Conservation (phyloP, 2,329 filamentous ascomycete species). For the Talaromyces sp. region DNA sequence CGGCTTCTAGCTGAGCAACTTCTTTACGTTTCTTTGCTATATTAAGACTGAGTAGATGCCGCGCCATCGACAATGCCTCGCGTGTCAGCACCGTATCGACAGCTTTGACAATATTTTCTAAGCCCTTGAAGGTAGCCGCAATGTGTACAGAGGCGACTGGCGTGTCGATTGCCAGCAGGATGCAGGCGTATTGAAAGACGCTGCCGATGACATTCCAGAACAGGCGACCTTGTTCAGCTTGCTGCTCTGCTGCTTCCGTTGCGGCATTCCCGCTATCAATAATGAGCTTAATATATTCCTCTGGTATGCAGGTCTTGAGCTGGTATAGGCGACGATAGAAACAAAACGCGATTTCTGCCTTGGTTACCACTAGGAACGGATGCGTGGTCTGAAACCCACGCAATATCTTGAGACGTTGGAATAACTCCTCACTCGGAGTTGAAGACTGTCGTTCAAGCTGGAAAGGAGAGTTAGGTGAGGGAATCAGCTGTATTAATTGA, state of each 20-base stretch:
- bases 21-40: conserved; percentile 31
- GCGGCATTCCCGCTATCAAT: conserved; percentile 24
- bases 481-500: conserved; percentile 28
- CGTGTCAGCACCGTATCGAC: conserved; percentile 29
- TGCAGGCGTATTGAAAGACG: conserved; percentile 32
- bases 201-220: conserved; percentile 34
- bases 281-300: conserved; percentile 24
- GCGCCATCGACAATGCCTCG: conserved; percentile 29
- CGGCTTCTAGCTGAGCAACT: conserved; percentile 27
- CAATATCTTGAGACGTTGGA: conserved; percentile 26
- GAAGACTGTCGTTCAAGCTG: conserved; percentile 15
- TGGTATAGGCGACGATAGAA: conserved; percentile 34
- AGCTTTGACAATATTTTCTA: conserved; percentile 28
- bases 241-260: conserved; percentile 26
- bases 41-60: conserved; percentile 28
- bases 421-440: conserved; percentile 24
- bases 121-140: conserved; percentile 23
- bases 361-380: conserved; percentile 30
- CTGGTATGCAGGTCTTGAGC: conserved; percentile 24
- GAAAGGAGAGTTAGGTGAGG: conserved; percentile 13
- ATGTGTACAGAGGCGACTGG: conserved; percentile 24
- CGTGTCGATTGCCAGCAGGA: conserved; percentile 30
- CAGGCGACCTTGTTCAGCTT: conserved; percentile 25
- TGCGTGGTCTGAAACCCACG: conserved; percentile 21
- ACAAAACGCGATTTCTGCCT: conserved; percentile 31